A percentile compares a stretch with the other conserved stretches of the same genome.
These are phyloP conservation scores for Tilletia indica DNA, from an alignment of 1,284 basidiomycete species.

Conservation along the genomic window DNA sequence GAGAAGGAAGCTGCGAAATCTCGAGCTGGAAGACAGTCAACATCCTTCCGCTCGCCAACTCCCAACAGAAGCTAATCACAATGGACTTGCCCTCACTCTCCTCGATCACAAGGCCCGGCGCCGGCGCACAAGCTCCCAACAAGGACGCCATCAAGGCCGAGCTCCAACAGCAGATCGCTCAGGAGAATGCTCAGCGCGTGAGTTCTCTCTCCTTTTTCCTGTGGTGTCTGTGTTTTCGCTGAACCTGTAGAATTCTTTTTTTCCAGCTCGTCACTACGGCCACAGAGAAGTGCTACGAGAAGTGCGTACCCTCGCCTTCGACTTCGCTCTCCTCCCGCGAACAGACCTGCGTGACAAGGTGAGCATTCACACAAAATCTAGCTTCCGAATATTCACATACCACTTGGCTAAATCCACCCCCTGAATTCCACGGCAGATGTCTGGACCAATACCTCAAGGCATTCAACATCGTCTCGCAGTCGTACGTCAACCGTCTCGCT, in stretches of 20 bases:
- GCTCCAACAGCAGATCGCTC: slow-evolving; percentile 5
- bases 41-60: background rate
- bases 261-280: slow-evolving; percentile 50
- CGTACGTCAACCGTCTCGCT: slow-evolving; percentile 44
- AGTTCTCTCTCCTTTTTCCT: background rate
- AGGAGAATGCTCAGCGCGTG: slow-evolving; percentile 14
- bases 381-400: too few relatives aligned
- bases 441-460: slow-evolving; percentile 16
- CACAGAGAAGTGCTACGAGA: slow-evolving; percentile 53
- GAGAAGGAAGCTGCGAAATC: background rate
- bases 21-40: too few relatives aligned
- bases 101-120: background rate
- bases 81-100: slow-evolving; percentile 16
- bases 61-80: background rate
- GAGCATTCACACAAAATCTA: background rate
- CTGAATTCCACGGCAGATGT: background rate
- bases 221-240: background rate
- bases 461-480: slow-evolving; percentile 48
- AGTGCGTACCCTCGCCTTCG: slow-evolving; percentile 47
- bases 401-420: too few relatives aligned
- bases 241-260: background rate
- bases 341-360: slow-evolving; percentile 39
- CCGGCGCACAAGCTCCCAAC: background rate
- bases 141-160: slow-evolving; percentile 16
- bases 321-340: slow-evolving; percentile 46